Base-by-base conservation (phyloP, 805 yeast genomes). In the Starmerella floricola region DNA sequence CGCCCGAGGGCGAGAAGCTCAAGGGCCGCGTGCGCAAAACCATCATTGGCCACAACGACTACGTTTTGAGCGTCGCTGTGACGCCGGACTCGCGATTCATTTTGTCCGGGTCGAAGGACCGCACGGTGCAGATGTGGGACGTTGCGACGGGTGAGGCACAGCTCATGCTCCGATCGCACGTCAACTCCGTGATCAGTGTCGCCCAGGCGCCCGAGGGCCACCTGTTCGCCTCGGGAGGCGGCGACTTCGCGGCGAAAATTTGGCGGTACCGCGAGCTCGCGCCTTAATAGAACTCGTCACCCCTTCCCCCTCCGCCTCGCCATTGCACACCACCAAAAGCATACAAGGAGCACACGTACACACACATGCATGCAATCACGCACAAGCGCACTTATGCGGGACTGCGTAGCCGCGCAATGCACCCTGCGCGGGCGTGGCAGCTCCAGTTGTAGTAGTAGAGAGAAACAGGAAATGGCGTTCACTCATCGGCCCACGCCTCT, bases 121-220 rank as follows among this genome's bases (percentile, higher is more conserved):
- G 96, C 56, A 95, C 96, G 41, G 95, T 88, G 42, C 81, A 87
- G 49, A 81, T 88, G 68, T 88, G 98, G 98, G 95, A 88, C 61
- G 87, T 87, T 54, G 68, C 71, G 35, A 75, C 87, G 12, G 95
- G 95, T 49, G 87, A 84, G 62, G 94, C 95, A 41, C 76, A 85
- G 62, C 71, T 88, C 58, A 85, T 87, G 95, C 72, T 91, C 55
- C 96, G 86, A 67, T 97, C 97, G 28, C 97, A 88, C 63, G 78
- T 91, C 61, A 88, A 88, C 67, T 82, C 94, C 8, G 97, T 91
- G 36, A 88, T 88, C 53, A 78, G 88, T 42, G 97, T 88, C 31
- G 85, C 94, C 37, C 95, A 91, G 18, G 78, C 91, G 19, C 85
- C 86, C 52, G 77, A 76, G 48, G 78, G 84, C 48, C 88, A 93